Base-by-base conservation (phyloP, 371 early-diverging fungal genomes). In the Mucor sp. region DNA sequence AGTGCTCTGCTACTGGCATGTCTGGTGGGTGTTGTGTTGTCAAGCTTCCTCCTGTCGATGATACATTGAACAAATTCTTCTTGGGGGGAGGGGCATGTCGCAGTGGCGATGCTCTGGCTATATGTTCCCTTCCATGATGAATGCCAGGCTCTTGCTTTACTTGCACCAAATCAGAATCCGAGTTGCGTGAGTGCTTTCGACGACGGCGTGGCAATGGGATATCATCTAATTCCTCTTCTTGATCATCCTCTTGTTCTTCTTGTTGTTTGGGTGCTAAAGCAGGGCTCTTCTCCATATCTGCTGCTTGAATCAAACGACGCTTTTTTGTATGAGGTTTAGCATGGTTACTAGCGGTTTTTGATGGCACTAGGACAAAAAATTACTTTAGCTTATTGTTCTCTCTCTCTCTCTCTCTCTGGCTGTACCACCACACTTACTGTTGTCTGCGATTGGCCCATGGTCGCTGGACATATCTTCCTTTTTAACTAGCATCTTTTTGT, bases 241-340 rank as follows among this genome's bases (percentile, higher is more conserved):
- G 33, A 39, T 50, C 61, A 9, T 66, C 58, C 12, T 62, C 48
- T 23, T 62, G 30, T 23, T 65, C 37, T 21, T 43, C 25, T 6
- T 62, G 30, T 23, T 65, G 30, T 21, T 43, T n/a, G 5, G 35
- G 7, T 28, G 17, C 25, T 50, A 14, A n/a, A 33, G 21, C 5
- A 27, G 59, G 53, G 19, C 14, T 66, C 28, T 60, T 71, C 33
- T 74, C 72, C 14, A 77, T 55, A 60, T 72, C 68, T 6, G 77
- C 80, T 56, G 75, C 77, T 28, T 75, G 67, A 23, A 77, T 67
- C 19, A 79, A 62, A 44, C 80, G 71, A 41, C 77, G 66, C 32
- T 74, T 79, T 55, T 77, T 79, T 15, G 63, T 44, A 19, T 58
- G 66, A 35, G 50, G 17, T 62, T 69, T 63, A 23, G 28, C 30